phyloP scores from a whole-genome alignment of 208 protist species.

The Leishmania arabica region DNA sequence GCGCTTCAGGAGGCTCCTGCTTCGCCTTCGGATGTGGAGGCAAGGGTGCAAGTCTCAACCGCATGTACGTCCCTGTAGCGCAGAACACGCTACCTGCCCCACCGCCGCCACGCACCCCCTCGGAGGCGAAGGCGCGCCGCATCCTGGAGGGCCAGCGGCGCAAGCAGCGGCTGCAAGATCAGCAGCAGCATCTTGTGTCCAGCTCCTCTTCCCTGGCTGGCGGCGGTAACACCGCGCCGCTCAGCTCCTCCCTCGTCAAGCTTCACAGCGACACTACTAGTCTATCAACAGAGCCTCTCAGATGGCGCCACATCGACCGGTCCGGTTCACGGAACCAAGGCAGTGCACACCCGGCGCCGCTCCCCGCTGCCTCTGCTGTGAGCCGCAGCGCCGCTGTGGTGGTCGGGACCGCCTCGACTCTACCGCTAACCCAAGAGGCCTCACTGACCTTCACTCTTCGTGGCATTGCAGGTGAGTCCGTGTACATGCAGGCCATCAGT shows the following conservation, averaged over 20 bases:
- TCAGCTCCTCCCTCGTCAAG: neutral
- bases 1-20: neutral
- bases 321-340: neutral
- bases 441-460: conserved; percentile 4
- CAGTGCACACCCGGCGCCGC: neutral
- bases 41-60: neutral
- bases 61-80: neutral
- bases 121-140: conserved; percentile 26
- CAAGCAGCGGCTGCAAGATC: neutral
- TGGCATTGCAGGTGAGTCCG: neutral
- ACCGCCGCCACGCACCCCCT: conserved; percentile 18
- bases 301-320: neutral
- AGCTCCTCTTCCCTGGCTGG: neutral
- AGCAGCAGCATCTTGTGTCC: neutral
- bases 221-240: neutral
- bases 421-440: neutral
- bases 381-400: neutral
- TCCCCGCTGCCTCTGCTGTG: neutral
- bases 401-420: neutral
- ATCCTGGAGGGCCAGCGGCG: conserved; percentile 24
- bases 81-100: conserved; percentile 5
- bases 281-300: neutral
- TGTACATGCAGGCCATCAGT: conserved; percentile 8
- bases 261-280: too few species aligned
- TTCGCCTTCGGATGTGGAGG: conserved; percentile 8